These are phyloP conservation scores for Boletus mariae DNA, from an alignment of 1,284 basidiomycete species.

Conservation along the genomic window DNA sequence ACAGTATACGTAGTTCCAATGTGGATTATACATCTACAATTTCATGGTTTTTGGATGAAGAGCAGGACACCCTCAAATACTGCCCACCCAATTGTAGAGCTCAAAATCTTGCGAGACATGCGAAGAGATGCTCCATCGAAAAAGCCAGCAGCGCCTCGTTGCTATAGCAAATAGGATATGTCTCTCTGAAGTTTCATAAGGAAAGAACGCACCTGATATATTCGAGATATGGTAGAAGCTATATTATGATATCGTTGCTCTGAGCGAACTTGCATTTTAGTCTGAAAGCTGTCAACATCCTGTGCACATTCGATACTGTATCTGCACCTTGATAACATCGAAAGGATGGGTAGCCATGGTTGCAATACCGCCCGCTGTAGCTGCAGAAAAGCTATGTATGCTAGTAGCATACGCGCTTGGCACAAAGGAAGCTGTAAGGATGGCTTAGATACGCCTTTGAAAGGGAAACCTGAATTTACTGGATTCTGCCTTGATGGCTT, in stretches of 20 bases:
- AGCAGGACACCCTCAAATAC: constrained; percentile 84
- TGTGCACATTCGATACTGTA: background rate
- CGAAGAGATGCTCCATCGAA: constrained; percentile 84
- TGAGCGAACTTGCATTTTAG: constrained; percentile 82
- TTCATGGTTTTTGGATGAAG: constrained; percentile 43
- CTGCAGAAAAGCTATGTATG: constrained; percentile 63
- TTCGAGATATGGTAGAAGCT: constrained; percentile 55
- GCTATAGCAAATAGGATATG: constrained; percentile 33
- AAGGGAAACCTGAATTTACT: constrained; percentile 39
- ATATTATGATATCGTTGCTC: constrained; percentile 72
- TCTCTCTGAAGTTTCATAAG: background rate
- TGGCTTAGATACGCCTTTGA: constrained; percentile 6
- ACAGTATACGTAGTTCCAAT: constrained; percentile 50
- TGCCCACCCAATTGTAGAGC: constrained; percentile 89
- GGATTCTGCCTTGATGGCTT: constrained; percentile 72
- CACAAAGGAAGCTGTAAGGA: constrained; percentile 30
- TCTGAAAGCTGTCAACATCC: constrained; percentile 40
- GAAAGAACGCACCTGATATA: constrained; percentile 56
- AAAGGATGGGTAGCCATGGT: constrained; percentile 86
- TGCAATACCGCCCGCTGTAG: constrained; percentile 75
- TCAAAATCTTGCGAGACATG: constrained; percentile 84
- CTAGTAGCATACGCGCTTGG: constrained; percentile 41
- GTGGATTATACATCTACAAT: background rate
- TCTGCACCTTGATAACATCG: constrained; percentile 79
- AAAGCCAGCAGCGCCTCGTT: constrained; percentile 75